A percentile compares a stretch with the other conserved stretches of the same genome.
Evolutionary conservation across 305 asterid genomes (phyloP).

Genomic region (Solanum hybrid): DNA sequence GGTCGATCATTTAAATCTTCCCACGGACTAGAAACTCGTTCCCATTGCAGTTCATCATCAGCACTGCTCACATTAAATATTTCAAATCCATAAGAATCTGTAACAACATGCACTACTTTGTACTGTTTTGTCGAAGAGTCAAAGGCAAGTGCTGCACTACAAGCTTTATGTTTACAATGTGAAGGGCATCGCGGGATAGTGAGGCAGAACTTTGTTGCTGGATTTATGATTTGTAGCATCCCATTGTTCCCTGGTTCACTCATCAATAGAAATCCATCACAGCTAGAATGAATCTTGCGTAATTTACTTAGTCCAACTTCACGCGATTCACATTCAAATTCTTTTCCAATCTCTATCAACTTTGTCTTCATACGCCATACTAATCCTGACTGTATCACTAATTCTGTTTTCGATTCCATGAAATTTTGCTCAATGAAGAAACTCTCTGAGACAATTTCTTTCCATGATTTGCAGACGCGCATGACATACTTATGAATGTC

Average conservation of each 20-base stretch:
- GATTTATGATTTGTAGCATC: slow-evolving; percentile 10
- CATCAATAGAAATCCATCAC: slow-evolving; percentile 14
- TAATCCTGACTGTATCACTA: neutral
- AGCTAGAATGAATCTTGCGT: neutral
- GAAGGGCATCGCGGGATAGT: slow-evolving; percentile 3
- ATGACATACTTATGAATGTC: neutral
- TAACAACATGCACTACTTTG: slow-evolving; percentile 13
- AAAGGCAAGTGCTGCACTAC: slow-evolving; percentile 10
- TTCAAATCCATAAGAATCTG: slow-evolving; percentile 9
- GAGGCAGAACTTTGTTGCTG: neutral
- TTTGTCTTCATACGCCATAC: neutral
- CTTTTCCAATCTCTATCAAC: neutral
- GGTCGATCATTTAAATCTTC: neutral
- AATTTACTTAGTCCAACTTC: neutral
- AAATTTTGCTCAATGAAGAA: neutral
- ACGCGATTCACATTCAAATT: neutral
- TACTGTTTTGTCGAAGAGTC: slow-evolving; percentile 4
- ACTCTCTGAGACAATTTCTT: neutral
- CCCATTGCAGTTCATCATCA: neutral
- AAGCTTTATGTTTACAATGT: neutral
- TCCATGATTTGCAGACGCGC: slow-evolving; percentile 6
- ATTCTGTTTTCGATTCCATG: neutral
- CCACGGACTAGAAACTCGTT: slow-evolving; percentile 10
- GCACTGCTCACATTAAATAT: neutral
- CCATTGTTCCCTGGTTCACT: neutral